Evolutionary conservation across 2,329 filamentous ascomycete genomes (phyloP), one percentile per base, ranked within the genome.

Genomic region (Rachicladosporium sp.): DNA sequence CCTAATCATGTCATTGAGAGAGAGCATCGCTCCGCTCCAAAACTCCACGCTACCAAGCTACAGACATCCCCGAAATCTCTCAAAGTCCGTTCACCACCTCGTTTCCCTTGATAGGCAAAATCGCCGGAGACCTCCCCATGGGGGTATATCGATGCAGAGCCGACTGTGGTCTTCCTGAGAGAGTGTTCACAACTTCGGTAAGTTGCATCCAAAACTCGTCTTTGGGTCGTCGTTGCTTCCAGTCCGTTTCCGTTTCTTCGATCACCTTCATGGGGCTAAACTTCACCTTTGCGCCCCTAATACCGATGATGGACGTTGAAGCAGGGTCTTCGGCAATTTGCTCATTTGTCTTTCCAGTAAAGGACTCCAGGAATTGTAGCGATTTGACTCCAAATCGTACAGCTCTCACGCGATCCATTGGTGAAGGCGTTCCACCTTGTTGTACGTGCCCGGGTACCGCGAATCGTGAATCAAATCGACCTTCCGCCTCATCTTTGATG

Each of bases 381-480:
- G 86, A 93, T 66, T 88, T 89, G 63, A 96, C 91, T 7, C 88
- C 86, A 55, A 98, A 79, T 37, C 91, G 76, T 13, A 94, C 82
- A 2, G 91, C 89, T 35, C 91, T 79, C 53, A 89, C 88, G 40
- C 91, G 82, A 64, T 98, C 91, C 88, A 98, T 96, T 5, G 91
- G 79, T 2, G 85, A 93, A 0, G 91, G 91, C 33, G 84, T 85
- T 43, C 86, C 87, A 51, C 88, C 88, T 66, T 95, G 89, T 63
- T 95, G 88, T 49, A 93, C 88, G 65, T 95, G 88, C 10, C 88
- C 88, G 1, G 88, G 88, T 37, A 93, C 89, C 50, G 85, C 88
- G 58, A 91, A 82, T 44, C 89, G 80, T 34, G 84, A 83, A 62
- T 98, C 91, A 57, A 98, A 98, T 10, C 87, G 79, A 48, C 87